Base-by-base conservation (phyloP, 768 basidiomycete species). In the Sistotremastrum niveocremeum region DNA sequence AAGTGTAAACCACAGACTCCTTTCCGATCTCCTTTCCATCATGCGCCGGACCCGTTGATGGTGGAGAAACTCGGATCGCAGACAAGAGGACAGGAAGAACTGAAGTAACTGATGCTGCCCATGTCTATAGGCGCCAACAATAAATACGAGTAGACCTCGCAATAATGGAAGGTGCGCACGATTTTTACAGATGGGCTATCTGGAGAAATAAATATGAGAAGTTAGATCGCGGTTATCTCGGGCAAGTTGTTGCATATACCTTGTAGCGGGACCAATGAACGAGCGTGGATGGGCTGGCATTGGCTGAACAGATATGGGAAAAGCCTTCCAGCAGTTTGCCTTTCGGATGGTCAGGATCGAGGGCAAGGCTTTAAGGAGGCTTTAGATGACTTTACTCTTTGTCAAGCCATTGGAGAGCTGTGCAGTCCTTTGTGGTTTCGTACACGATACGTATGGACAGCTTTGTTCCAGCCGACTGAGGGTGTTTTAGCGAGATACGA, bases 271-370 rank as follows among this genome's bases (percentile, higher is more conserved):
- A 76, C 72, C 37, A 94, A 62, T 3, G 80, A 72, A 31, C 91
- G 77, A 2, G 84, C 84, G 57, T 93, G 82, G 53, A 91, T 94
- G 3, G 93, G 87, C 52, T 95, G 90, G 56, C 84, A 87, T 56
- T 95, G 93, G 49, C 86, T 89, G 67, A 91, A 97, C 10, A 97
- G 62, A 63, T 84, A 95, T 0, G 87, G 81, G 58, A 84, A 83
- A 12, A 67, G 65, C 52, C 88, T 88, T 6, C 88, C 88, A 49
- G 86, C 84, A 0, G 90, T 95, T 63, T 89, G 81, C 48, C 85
- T 86, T 20, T 32, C 33, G 6, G n/a, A 43, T n/a, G 32, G 34
- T 20, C 28, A n/a, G 29, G 42, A 8, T 39, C 49, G 39, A 34
- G 35, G 42, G n/a, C 30, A 20, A 5, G 60, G 20, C 20, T 20